Evolutionary conservation across 176 grass and related monocot genomes (phyloP).

Genomic region (Dendrocalamus sinicus): DNA sequence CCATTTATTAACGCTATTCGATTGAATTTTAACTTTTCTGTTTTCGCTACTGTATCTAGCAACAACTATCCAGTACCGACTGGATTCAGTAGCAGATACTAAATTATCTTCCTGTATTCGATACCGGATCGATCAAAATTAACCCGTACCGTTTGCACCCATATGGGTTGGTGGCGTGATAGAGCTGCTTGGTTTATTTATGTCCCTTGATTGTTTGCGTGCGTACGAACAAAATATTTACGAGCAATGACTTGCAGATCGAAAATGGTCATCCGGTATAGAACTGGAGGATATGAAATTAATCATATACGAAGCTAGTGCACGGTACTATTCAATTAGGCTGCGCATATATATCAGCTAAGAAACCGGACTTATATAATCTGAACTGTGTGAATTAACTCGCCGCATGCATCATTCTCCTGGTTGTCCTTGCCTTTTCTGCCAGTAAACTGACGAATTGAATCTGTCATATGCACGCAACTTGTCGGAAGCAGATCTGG

Average conservation of each 20-base stretch:
- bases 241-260: not conserved
- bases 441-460: not conserved
- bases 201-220: not conserved
- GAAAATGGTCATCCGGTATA: not conserved
- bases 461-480: not conserved
- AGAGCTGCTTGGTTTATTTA: not conserved
- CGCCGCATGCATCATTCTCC: not conserved
- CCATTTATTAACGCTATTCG: too few relatives aligned
- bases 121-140: too few relatives aligned
- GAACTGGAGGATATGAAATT: not conserved
- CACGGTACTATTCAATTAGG: not conserved
- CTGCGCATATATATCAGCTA: not conserved
- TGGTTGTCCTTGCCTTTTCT: not conserved
- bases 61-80: too few relatives aligned
- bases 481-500: not conserved
- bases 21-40: too few relatives aligned
- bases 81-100: too few relatives aligned
- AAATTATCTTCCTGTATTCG: too few relatives aligned
- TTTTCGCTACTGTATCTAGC: too few relatives aligned
- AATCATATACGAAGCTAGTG: not conserved
- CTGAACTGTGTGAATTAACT: not conserved
- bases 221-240: constrained; percentile 6
- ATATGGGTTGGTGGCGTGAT: not conserved
- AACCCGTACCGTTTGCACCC: too few relatives aligned
- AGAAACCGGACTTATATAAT: not conserved